Evolutionary conservation across 768 basidiomycete genomes (phyloP).

Genomic region (Collybia nuda): DNA sequence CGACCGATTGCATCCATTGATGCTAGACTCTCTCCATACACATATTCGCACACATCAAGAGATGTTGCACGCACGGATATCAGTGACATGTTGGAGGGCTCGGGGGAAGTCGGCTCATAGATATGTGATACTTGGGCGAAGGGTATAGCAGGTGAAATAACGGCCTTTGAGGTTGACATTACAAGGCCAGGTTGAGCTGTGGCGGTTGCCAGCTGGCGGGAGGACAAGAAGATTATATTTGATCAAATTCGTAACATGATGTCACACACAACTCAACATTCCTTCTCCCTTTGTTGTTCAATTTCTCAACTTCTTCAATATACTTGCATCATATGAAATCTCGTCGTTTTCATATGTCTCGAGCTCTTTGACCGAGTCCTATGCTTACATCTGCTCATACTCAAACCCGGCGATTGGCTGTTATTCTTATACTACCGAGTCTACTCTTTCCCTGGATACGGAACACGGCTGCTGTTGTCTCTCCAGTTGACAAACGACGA

Average conservation of each 20-base stretch:
- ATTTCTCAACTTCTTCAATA: no score
- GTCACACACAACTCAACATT: background rate
- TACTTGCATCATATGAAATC: no score
- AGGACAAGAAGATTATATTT: background rate
- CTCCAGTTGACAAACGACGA: no score
- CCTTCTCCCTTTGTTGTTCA: no score
- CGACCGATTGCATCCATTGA: conserved; percentile 55
- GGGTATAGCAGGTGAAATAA: background rate
- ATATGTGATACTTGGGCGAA: conserved; percentile 4
- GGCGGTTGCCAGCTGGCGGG: background rate
- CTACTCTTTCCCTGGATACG: no score
- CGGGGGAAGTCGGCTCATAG: conserved; percentile 4
- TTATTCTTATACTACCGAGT: no score
- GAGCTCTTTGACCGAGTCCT: no score
- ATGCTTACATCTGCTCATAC: no score
- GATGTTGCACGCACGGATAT: conserved; percentile 54
- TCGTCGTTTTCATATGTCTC: no score
- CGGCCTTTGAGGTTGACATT: no score
- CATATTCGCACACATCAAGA: conserved; percentile 67
- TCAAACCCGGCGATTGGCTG: no score
- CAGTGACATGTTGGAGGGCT: conserved; percentile 30
- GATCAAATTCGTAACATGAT: background rate
- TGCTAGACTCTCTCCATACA: conserved; percentile 57
- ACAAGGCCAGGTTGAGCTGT: background rate
- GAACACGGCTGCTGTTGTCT: no score